Base-by-base conservation (phyloP, 805 yeast genomes). In the Schwanniomyces yamadae region DNA sequence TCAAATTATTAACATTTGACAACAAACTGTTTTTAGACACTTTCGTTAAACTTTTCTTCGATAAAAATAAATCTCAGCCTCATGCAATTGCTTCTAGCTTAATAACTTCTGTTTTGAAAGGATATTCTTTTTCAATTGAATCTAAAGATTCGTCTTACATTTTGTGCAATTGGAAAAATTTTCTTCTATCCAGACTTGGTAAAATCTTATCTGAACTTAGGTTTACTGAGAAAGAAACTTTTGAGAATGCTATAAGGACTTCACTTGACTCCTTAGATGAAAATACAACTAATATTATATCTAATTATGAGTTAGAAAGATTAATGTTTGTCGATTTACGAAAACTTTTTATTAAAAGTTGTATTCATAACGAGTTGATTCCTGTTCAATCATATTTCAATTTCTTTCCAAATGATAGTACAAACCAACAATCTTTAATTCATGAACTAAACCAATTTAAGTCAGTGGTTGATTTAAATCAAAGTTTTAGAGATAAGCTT, bases 161-260 rank as follows among this genome's bases (percentile, higher is more conserved):
- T 11, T 33, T 49, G 5, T 57, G 55, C 45, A 64, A 62, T 42
- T 66, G 68, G 66, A 49, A 52, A 28, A 66, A 55, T 36, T 68
- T 57, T 38, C 48, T 68, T 4, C 44, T 57, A 3, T 50, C 66
- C 11, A 42, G 57, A 24, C 27, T 66, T 6, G 63, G 67, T 2
- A 38, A 38, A 6, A 41, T 60, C 8, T 36, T 65, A 7, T 40
- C 49, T 12, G 34, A 37, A 9, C 47, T 52, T 12, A 50, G 36
- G 12, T 27, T 32, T 14, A 29, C 15, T 17, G 15, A 27, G 10
- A 43, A 43, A 11, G 50, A 45, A 23, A 31, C 43, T 18, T 21
- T 52, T 8, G 55, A 53, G 23, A 43, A 39, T 20, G 53, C 50
- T 4, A 40, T 48, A 6, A 15, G 37, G 14, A 29, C 28, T n/a